Percentiles rank a stretch among this genome's conserved stretches.
phyloP scores from a whole-genome alignment of 2,329 filamentous ascomycete genomes.

The Ophiostoma montium region DNA sequence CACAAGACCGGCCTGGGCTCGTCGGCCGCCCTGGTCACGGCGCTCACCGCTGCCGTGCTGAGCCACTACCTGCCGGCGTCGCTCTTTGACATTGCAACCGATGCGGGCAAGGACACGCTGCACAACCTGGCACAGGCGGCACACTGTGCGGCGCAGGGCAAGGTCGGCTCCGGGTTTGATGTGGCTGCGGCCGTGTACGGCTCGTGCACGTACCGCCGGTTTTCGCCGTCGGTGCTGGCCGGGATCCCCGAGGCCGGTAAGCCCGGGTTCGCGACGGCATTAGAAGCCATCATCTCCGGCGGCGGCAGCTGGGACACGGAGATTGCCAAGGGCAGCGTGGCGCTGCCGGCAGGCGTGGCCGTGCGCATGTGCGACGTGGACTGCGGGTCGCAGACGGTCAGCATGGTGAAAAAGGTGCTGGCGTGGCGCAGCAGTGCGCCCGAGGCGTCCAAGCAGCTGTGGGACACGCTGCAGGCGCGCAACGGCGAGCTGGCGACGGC shows the following conservation, averaged over 20 bases:
- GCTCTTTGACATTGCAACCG: conserved; percentile 42
- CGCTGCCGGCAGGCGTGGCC: conserved; percentile 57
- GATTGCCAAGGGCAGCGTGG: conserved; percentile 53
- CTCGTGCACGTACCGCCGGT: conserved; percentile 81
- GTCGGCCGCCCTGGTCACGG: conserved; percentile 83
- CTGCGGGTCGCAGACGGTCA: conserved; percentile 81
- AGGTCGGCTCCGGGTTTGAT: conserved; percentile 92
- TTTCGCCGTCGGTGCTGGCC: conserved; percentile 64
- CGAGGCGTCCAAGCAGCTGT: conserved; percentile 53
- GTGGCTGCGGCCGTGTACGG: conserved; percentile 88
- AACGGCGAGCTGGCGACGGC: conserved; percentile 59
- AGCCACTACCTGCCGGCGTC: conserved; percentile 52
- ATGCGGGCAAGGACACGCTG: conserved; percentile 43
- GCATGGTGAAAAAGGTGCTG: conserved; percentile 89
- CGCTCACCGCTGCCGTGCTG: conserved; percentile 65
- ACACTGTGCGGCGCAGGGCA: conserved; percentile 92
- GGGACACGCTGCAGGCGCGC: conserved; percentile 57
- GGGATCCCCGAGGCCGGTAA: conserved; percentile 51
- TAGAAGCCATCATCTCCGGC: conserved; percentile 55
- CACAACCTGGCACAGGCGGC: conserved; percentile 91
- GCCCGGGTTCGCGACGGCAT: conserved; percentile 48
- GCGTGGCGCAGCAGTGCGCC: conserved; percentile 59
- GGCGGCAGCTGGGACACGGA: conserved; percentile 61
- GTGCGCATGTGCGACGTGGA: conserved; percentile 93
- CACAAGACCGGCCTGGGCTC: conserved; percentile 96